Percentiles rank a stretch among this genome's conserved stretches.
phyloP scores from a whole-genome alignment of 768 basidiomycete species.

The Lactifluus hygrophoroides region DNA sequence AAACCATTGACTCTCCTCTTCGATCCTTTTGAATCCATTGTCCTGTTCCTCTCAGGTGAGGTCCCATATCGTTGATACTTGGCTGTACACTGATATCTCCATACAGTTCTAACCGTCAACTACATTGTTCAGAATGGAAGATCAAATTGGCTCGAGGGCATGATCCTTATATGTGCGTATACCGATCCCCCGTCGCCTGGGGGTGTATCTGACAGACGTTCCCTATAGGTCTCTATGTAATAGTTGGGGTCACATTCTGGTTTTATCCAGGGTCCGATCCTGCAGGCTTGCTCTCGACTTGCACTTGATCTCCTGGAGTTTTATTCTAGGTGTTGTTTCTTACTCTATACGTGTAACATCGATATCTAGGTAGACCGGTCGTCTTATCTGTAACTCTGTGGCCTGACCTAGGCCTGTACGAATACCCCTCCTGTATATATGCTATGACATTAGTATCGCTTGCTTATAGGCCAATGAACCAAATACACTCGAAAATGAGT shows the following conservation, averaged over 20 bases:
- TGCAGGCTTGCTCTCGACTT: slow-evolving; percentile 8
- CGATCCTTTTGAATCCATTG: slow-evolving; percentile 82
- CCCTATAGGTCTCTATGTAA: slow-evolving; percentile 53
- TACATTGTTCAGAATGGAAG: slow-evolving; percentile 75
- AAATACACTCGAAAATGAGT: no score
- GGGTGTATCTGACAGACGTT: slow-evolving; percentile 1
- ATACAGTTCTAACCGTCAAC: slow-evolving; percentile 75
- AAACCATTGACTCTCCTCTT: slow-evolving; percentile 78
- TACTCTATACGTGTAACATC: no score
- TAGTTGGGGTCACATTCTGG: slow-evolving; percentile 65
- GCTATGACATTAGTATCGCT: no score
- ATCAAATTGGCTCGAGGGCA: slow-evolving; percentile 79
- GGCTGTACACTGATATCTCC: neutral
- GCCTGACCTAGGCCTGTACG: no score
- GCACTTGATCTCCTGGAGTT: neutral
- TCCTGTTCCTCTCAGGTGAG: slow-evolving; percentile 41
- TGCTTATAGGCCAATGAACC: no score
- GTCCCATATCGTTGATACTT: neutral
- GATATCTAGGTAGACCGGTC: no score
- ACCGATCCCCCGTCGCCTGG: neutral
- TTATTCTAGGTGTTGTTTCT: no score
- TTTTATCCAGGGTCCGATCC: slow-evolving; percentile 36
- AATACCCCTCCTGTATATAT: no score
- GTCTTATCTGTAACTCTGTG: no score
- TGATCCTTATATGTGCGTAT: slow-evolving; percentile 56